Evolutionary conservation across 2,329 filamentous ascomycete species (phyloP).

Genomic region (Aureobasidium melanogenum): DNA sequence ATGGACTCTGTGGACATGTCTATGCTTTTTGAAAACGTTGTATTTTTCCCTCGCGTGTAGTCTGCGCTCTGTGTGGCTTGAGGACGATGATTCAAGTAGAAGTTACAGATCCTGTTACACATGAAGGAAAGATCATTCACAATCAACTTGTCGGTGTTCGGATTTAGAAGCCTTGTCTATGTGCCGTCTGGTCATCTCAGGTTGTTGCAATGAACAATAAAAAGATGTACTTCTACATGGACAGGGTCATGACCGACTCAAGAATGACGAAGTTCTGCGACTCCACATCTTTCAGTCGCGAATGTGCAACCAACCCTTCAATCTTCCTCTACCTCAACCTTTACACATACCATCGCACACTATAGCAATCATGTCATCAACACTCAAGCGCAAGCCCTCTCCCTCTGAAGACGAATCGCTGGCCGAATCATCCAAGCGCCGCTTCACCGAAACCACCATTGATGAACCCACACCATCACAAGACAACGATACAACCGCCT

Average conservation of each 20-base stretch:
- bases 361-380: conserved; percentile 18
- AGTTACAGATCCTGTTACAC: too few species aligned
- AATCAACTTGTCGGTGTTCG: not conserved
- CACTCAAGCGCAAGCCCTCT: conserved; percentile 29
- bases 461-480: not conserved
- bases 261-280: not conserved
- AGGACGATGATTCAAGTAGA: too few species aligned
- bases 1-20: too few species aligned
- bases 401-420: conserved; percentile 24
- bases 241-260: not conserved
- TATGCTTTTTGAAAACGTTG: too few species aligned
- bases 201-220: too few species aligned
- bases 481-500: conserved; percentile 8
- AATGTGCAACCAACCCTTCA: not conserved
- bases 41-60: too few species aligned
- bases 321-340: not conserved
- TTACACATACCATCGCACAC: not conserved
- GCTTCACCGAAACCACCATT: conserved; percentile 21
- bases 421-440: conserved; percentile 26
- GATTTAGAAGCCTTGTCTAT: too few species aligned
- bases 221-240: too few species aligned
- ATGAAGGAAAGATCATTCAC: too few species aligned
- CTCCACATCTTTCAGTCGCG: not conserved
- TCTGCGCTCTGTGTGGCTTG: too few species aligned
- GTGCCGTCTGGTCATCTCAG: too few species aligned